Conservation (phyloP, 1,284 basidiomycete species). For the Rhodotorula sp. region DNA sequence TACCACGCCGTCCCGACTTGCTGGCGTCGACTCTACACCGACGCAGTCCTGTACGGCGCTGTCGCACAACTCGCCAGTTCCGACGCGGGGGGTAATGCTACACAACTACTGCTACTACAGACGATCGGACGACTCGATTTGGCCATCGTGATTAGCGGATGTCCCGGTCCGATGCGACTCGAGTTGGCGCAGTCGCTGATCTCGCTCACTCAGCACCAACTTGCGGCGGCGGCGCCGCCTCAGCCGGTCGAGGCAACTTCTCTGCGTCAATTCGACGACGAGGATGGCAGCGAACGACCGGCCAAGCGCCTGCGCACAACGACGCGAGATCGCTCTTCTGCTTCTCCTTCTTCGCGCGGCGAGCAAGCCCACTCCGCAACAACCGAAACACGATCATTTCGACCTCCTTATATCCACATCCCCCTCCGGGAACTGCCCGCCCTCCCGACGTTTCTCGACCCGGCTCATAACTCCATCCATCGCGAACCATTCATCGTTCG, state of each 20-base stretch:
- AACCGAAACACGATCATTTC: too few species aligned
- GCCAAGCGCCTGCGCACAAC: neutral
- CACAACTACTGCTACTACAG: too few species aligned
- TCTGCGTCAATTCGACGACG: too few species aligned
- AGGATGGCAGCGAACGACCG: too few species aligned
- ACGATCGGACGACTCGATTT: slow-evolving; percentile 60
- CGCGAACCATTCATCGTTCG: slow-evolving; percentile 68
- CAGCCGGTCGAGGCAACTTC: neutral
- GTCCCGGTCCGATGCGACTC: slow-evolving; percentile 61
- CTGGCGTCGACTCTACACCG: slow-evolving; percentile 54
- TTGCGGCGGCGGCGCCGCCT: neutral
- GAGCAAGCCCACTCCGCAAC: too few species aligned
- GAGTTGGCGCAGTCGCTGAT: slow-evolving; percentile 66
- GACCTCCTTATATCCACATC: slow-evolving; percentile 6
- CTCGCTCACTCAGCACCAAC: slow-evolving; percentile 50
- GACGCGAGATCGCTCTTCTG: too few species aligned
- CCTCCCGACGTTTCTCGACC: slow-evolving; percentile 15
- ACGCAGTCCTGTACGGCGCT: slow-evolving; percentile 47
- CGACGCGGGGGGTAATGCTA: slow-evolving; percentile 49
- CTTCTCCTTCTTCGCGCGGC: too few species aligned
- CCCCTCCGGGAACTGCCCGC: slow-evolving; percentile 1
- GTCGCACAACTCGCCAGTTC: slow-evolving; percentile 35
- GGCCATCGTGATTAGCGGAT: slow-evolving; percentile 79
- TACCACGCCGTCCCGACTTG: slow-evolving; percentile 49
- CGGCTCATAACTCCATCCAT: neutral